Evolutionary conservation across 2,329 filamentous ascomycete species (phyloP).

Genomic region (Volutella citrinella): DNA sequence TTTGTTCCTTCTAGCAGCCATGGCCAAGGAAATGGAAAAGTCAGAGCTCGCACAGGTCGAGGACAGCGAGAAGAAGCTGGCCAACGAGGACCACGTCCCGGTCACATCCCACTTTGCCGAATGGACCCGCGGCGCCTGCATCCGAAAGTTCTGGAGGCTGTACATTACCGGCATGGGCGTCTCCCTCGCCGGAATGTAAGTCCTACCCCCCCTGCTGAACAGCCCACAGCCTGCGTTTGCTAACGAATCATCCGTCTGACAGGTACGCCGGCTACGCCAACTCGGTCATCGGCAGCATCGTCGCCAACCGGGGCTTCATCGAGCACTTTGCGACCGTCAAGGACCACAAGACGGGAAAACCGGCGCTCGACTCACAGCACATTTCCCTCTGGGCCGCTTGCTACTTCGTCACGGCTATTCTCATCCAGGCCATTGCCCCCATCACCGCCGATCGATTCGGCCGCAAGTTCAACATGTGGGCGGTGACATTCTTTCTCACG

Average conservation of each 20-base stretch:
- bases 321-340: constrained; percentile 9
- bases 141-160: constrained; percentile 10
- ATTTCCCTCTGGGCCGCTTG: constrained; percentile 13
- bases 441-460: too few relatives aligned
- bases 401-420: too few relatives aligned
- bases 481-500: too few relatives aligned
- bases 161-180: constrained; percentile 8
- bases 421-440: too few relatives aligned
- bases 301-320: constrained; percentile 11
- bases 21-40: neutral
- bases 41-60: constrained; percentile 2
- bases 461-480: too few relatives aligned
- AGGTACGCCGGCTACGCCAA: constrained; percentile 8
- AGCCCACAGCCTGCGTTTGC: too few relatives aligned
- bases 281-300: constrained; percentile 10
- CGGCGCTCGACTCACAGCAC: constrained; percentile 6
- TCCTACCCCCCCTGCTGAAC: neutral
- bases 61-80: neutral
- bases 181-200: constrained; percentile 10
- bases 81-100: neutral
- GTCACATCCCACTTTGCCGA: constrained; percentile 7
- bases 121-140: constrained; percentile 5
- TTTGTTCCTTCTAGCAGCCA: too few relatives aligned
- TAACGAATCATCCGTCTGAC: too few relatives aligned
- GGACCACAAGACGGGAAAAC: constrained; percentile 8